Percentiles rank a stretch among this genome's conserved stretches.
Evolutionary conservation across 2,329 filamentous ascomycete genomes (phyloP).

Genomic region (Alternaria hordeiaustralica): DNA sequence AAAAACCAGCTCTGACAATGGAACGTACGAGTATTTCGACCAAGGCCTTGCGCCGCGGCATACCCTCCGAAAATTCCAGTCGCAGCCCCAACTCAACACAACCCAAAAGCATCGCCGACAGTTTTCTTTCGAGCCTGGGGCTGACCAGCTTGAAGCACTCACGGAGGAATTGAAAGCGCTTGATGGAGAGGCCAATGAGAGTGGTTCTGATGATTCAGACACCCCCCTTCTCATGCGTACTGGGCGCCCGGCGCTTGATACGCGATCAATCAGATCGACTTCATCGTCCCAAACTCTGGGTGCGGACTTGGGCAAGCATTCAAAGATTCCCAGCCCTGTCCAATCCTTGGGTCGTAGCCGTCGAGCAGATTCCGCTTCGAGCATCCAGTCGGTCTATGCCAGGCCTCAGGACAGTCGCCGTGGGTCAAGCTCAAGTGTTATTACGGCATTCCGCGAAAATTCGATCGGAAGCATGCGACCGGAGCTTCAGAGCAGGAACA

Average conservation of each 20-base stretch:
- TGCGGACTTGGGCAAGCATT: slow-evolving; percentile 28
- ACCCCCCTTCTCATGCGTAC: not conserved
- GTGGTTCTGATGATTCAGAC: slow-evolving; percentile 11
- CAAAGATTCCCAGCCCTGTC: slow-evolving; percentile 55
- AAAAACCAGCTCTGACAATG: not conserved
- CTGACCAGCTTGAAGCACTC: slow-evolving; percentile 42
- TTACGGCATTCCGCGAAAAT: slow-evolving; percentile 35
- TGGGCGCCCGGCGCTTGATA: not conserved
- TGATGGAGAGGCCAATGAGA: slow-evolving; percentile 7
- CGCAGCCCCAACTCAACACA: slow-evolving; percentile 27
- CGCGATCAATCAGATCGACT: not conserved
- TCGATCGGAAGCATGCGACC: slow-evolving; percentile 20
- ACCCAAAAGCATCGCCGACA: slow-evolving; percentile 36
- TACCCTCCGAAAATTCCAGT: slow-evolving; percentile 16
- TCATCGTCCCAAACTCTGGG: slow-evolving; percentile 4
- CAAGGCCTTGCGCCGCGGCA: slow-evolving; percentile 2
- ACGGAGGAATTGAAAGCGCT: slow-evolving; percentile 15
- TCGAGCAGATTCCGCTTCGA: slow-evolving; percentile 48
- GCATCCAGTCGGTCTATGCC: slow-evolving; percentile 40
- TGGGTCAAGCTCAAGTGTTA: slow-evolving; percentile 38
- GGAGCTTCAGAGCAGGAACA: slow-evolving; percentile 24
- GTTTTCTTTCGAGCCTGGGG: slow-evolving; percentile 55
- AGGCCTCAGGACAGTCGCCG: slow-evolving; percentile 29
- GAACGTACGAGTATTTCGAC: not conserved
- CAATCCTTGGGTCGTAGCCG: slow-evolving; percentile 46